Conservation (phyloP, 768 basidiomycete species). For the Pulveroboletus sp. region DNA sequence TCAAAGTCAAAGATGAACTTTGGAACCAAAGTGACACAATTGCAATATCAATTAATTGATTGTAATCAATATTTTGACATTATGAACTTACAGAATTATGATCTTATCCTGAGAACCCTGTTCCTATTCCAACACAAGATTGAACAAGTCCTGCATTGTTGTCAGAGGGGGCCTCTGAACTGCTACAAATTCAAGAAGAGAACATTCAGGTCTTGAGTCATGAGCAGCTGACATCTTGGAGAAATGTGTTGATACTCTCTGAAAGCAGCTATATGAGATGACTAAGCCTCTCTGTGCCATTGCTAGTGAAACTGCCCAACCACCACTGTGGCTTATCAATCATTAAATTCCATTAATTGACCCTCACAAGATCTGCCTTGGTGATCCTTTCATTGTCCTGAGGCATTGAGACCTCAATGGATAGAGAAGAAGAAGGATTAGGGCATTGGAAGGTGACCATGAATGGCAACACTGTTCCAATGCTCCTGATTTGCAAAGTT, state of each 20-base stretch:
- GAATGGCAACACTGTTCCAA: not conserved
- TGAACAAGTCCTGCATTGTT: conserved; percentile 18
- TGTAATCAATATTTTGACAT: conserved; percentile 33
- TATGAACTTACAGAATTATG: conserved; percentile 36
- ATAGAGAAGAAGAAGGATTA: not conserved
- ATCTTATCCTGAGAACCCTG: conserved; percentile 39
- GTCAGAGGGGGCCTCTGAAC: conserved; percentile 9
- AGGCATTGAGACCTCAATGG: not conserved
- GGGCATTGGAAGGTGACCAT: not conserved
- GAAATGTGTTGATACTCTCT: not conserved
- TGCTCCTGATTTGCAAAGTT: conserved; percentile 3
- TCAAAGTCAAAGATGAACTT: conserved; percentile 27
- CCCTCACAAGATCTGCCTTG: too few relatives aligned
- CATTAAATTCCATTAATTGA: not conserved
- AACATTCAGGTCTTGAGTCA: not conserved
- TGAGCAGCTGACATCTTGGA: not conserved
- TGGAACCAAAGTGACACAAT: not conserved
- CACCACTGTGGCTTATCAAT: not conserved
- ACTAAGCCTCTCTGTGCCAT: not conserved
- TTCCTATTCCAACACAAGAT: conserved; percentile 35
- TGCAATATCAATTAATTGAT: conserved; percentile 17
- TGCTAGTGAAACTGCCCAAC: not conserved
- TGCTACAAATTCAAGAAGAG: too few relatives aligned
- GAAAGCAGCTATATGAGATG: conserved; percentile 2
- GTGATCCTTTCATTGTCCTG: not conserved